phyloP scores from a whole-genome alignment of 257 asterid genomes.

The Pogostemon cablin region DNA sequence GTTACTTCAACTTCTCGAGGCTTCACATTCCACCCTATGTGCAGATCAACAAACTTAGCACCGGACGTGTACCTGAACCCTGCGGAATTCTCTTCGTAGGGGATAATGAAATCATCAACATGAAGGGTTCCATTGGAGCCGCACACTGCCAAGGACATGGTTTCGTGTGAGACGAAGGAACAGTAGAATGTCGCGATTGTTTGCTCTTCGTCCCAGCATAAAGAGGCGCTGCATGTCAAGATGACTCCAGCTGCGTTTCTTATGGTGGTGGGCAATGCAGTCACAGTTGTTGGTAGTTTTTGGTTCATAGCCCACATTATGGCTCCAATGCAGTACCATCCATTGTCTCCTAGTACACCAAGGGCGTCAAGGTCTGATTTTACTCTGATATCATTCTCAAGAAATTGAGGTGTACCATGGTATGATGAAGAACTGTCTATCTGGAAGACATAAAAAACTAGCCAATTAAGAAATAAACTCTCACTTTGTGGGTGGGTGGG shows the following conservation, averaged over 20 bases:
- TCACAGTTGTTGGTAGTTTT: slow-evolving; percentile 62
- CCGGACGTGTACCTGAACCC: slow-evolving; percentile 52
- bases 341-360: slow-evolving; percentile 80
- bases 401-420: slow-evolving; percentile 44
- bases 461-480: not conserved
- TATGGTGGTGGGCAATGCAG: slow-evolving; percentile 52
- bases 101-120: slow-evolving; percentile 32
- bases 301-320: slow-evolving; percentile 75
- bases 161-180: slow-evolving; percentile 61
- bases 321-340: slow-evolving; percentile 85
- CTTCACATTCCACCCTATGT: slow-evolving; percentile 72
- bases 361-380: slow-evolving; percentile 73
- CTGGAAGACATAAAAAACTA: slow-evolving; percentile 35
- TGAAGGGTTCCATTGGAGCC: slow-evolving; percentile 31
- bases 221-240: slow-evolving; percentile 60
- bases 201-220: slow-evolving; percentile 64
- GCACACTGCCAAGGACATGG: slow-evolving; percentile 58
- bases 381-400: slow-evolving; percentile 58
- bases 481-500: too few relatives aligned
- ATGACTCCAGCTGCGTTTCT: slow-evolving; percentile 68
- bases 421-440: slow-evolving; percentile 72
- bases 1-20: slow-evolving; percentile 53
- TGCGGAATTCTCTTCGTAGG: slow-evolving; percentile 50
- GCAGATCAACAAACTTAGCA: slow-evolving; percentile 64
- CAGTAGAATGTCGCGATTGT: slow-evolving; percentile 63